These are phyloP conservation scores for Mrakia hoshinonis DNA, from an alignment of 768 basidiomycete genomes.

Conservation along the genomic window DNA sequence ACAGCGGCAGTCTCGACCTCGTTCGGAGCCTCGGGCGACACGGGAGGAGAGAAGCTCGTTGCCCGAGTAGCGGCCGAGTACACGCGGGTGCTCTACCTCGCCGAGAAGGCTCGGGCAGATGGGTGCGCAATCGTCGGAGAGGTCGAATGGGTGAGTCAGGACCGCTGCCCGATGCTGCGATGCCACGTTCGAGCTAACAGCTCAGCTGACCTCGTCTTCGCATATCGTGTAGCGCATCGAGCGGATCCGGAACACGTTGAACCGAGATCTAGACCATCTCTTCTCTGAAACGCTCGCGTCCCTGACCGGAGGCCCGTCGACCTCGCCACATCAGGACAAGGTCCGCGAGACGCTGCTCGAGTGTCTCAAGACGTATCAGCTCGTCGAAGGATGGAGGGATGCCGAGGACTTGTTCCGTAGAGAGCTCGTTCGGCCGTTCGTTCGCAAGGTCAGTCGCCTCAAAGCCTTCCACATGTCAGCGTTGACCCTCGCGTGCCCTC, in stretches of 20 bases:
- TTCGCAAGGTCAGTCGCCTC: slow-evolving; percentile 54
- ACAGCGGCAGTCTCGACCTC: background rate
- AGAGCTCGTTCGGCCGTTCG: slow-evolving; percentile 63
- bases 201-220: background rate
- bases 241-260: slow-evolving; percentile 72
- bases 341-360: slow-evolving; percentile 30
- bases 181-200: background rate
- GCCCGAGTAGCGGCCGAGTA: slow-evolving; percentile 78
- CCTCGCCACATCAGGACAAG: background rate
- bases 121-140: slow-evolving; percentile 71
- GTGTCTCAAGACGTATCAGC: slow-evolving; percentile 40
- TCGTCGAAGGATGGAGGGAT: slow-evolving; percentile 69
- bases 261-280: slow-evolving; percentile 73
- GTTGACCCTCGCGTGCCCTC: background rate
- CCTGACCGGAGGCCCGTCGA: background rate
- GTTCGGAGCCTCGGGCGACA: background rate
- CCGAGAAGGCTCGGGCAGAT: slow-evolving; percentile 67
- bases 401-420: slow-evolving; percentile 77
- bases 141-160: slow-evolving; percentile 64
- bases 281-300: slow-evolving; percentile 58
- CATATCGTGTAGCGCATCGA: slow-evolving; percentile 57
- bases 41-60: slow-evolving; percentile 23
- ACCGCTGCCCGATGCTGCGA: slow-evolving; percentile 33
- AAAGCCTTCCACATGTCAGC: background rate
- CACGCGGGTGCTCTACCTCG: slow-evolving; percentile 81